phyloP scores from a whole-genome alignment of 768 basidiomycete genomes.

The Hericium rajendrae region DNA sequence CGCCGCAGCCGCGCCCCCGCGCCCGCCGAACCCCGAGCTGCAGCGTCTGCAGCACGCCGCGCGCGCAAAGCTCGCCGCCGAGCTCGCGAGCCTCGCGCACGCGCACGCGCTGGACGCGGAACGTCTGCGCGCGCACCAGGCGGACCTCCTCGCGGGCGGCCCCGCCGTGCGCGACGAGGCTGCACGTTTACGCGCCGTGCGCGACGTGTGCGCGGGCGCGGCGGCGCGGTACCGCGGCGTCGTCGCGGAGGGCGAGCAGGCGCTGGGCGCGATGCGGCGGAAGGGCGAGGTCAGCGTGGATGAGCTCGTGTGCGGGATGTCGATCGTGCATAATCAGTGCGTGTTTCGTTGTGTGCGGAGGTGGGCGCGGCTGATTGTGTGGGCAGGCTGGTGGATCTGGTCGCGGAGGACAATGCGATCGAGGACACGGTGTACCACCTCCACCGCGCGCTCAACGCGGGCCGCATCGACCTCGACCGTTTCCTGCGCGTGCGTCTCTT shows the following conservation, averaged over 20 bases:
- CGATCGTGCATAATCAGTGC: constrained; percentile 95
- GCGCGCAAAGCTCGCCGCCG: constrained; percentile 62
- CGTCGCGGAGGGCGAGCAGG: constrained; percentile 59
- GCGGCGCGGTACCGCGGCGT: constrained; percentile 53
- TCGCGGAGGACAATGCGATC: constrained; percentile 99
- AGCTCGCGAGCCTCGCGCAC: constrained; percentile 61
- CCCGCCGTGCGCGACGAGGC: constrained; percentile 96
- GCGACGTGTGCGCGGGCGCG: constrained; percentile 81
- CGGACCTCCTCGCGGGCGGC: constrained; percentile 80
- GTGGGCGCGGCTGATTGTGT: constrained; percentile 9
- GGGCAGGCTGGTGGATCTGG: constrained; percentile 78
- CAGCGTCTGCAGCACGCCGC: constrained; percentile 71
- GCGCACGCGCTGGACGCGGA: constrained; percentile 58
- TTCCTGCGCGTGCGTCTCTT: constrained; percentile 70
- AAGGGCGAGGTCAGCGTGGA: constrained; percentile 92
- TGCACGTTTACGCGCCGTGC: constrained; percentile 86
- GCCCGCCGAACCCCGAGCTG: constrained; percentile 86
- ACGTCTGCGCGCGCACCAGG: constrained; percentile 69
- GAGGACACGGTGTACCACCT: constrained; percentile 98
- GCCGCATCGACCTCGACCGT: constrained; percentile 87
- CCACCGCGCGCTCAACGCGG: constrained; percentile 83
- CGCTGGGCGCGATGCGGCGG: constrained; percentile 65
- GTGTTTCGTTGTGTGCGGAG: constrained; percentile 19
- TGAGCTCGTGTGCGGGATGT: constrained; percentile 91
- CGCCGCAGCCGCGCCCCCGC: constrained; percentile 45